Percentiles rank a stretch among this genome's conserved stretches.
Conservation (phyloP, 2,329 filamentous ascomycete genomes). For the Dactylellina leptospora region DNA sequence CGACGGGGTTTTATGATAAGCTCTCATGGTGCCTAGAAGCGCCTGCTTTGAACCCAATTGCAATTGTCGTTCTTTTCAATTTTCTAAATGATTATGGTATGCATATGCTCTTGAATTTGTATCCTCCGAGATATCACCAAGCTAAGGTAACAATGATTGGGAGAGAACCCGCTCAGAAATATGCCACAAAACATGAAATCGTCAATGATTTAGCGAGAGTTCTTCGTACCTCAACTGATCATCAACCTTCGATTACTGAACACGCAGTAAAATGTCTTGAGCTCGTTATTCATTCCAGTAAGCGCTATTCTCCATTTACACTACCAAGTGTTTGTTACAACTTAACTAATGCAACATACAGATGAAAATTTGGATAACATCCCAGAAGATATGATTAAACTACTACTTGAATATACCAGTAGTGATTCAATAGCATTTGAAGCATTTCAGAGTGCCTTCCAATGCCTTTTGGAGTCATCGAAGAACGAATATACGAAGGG, state of each 20-base stretch:
- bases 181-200: conserved; percentile 14
- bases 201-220: not conserved
- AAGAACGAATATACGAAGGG: conserved; percentile 13
- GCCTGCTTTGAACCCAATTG: not conserved
- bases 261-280: conserved; percentile 36
- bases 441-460: conserved; percentile 19
- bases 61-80: conserved; percentile 39
- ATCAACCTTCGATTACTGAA: not conserved
- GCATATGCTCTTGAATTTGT: not conserved
- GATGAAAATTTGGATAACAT: not conserved
- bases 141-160: conserved; percentile 4
- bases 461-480: conserved; percentile 1
- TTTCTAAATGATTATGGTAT: conserved; percentile 48
- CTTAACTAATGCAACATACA: not conserved
- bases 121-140: not conserved
- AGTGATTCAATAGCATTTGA: not conserved
- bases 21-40: not conserved
- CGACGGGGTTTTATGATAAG: conserved; percentile 17
- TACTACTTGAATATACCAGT: conserved; percentile 13
- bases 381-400: not conserved
- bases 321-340: not conserved
- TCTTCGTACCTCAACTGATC: not conserved
- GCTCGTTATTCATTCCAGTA: conserved; percentile 18
- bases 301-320: not conserved
- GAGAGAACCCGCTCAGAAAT: conserved; percentile 35